Evolutionary conservation across 306 rosid species (phyloP), one percentile per base, ranked within the genome.

Genomic region (Lathyrus aphaca): DNA sequence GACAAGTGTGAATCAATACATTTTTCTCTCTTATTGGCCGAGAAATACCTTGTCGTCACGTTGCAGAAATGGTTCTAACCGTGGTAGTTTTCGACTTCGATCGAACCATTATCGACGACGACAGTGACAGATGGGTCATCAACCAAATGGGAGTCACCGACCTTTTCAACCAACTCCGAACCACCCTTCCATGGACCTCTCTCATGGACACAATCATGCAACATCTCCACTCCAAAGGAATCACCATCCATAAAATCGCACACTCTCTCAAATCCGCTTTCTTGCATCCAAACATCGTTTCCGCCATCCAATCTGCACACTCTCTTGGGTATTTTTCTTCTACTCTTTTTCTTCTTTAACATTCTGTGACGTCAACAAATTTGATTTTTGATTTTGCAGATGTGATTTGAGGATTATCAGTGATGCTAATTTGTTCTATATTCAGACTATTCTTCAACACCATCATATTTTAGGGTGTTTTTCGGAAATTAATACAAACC

Each of bases 41-140:
- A 51, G 14, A 0, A 6, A 35, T 7, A 35, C 8, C 39, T 35
- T 6, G 39, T 35, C 6, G 8, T 35, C 39, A 35, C 6, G 68
- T 63, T 43, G 14, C 38, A 12, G 17, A 63, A 50, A 76, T 61
- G 78, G 71, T 16, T 49, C 7, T 10, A 14, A 6, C 35, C 38
- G 29, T 18, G 49, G 80, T 91, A 66, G 44, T 87, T 42, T 87
- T 89, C 64, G 95, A 89, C 83, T 92, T 92, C 25, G 97, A 89
- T 72, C 76, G 82, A 56, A 92, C 96, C 54, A 79, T 92, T 16
- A 87, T 92, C 66, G 88, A 92, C 74, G 89, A 80, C 13, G 97
- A 92, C 75, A 87, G 96, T n/a, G 97, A 92, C 69, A 51, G 79
- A 10, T 86, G 91, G 92, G 85, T 92, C 17, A 79, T 92, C 30